Base-by-base conservation (phyloP, 805 yeast genomes). In the Lipomyces kockii region DNA sequence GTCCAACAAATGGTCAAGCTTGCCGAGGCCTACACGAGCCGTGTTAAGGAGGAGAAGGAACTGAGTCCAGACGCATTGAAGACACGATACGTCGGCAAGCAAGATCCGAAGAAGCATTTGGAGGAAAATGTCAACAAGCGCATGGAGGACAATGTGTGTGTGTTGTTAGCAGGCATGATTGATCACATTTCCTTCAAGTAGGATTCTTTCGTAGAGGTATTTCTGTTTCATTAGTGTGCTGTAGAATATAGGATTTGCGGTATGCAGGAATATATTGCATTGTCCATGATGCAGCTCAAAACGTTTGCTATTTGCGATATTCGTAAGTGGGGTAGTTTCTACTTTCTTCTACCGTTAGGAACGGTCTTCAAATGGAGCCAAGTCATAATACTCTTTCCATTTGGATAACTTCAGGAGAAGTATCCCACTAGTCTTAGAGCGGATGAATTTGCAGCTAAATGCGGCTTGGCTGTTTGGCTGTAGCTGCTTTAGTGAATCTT, bases 71-170 rank as follows among this genome's bases (percentile, higher is more conserved):
- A 91, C 53, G 95, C 93, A 79, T 85, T 94, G 73, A 92, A 91
- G 79, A 94, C 97, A 7, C 88, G 99, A 77, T 96, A 94, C 76
- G 98, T 95, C 49, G 99, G 99, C 74, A 93, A 92, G 78, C 98
- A 94, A 80, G 99, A 95, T 79, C 99, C 99, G 54, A 95, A 96
- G 87, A 95, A 94, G 82, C 99, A 95, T 82, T 83, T 95, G 74
- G 85, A 89, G 59, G 97, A 91, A 71, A 90, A 96, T 0, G 96
- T 97, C 11, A 96, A 91, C 72, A 82, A 83, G 68, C 83, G 91
- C 62, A 86, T 96, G 74, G 99, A 95, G 79, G 95, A 91, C 62
- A 96, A 95, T 77, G 88, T 95, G 60, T 92, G 91, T 12, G 87
- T 97, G 43, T 85, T 94, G 71, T 83, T 93, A 76, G 91, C 97